Evolutionary conservation across 192 early-diverging fungal genomes (phyloP), one percentile per base, ranked within the genome.

Genomic region (Podila epicladia): DNA sequence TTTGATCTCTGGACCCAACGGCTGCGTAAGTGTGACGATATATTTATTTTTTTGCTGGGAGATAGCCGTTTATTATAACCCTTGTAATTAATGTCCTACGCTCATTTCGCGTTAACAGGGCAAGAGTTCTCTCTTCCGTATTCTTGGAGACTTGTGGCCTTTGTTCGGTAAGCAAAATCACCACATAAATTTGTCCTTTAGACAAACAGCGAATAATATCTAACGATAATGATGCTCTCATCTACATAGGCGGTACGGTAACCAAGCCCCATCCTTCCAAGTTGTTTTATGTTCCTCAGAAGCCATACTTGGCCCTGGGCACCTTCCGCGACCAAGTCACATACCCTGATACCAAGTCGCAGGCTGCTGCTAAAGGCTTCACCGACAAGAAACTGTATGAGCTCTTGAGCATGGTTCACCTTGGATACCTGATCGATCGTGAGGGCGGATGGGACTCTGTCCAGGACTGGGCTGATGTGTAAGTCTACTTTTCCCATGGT

Each of bases 241-340:
- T 45, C 41, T 45, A 17, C 15, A 17, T 71, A 75, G 87, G 86
- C 74, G 88, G 88, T 24, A 86, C 74, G 31, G 79, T 89, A 17
- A 88, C 87, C 4, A 90, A 90, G 58, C 90, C 90, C 19, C 70
- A 83, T 13, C 73, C 88, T 31, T 85, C 84, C 20, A 89, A 89
- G 73, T 85, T 96, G 53, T 94, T 96, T 63, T 96, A 96, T 82
- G 92, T 96, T 6, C 95, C 95, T n/a, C 95, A 96, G 70, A 92
- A 93, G 53, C 95, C 95, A 9, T 96, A 96, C 73, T 82, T 96
- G 51, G 87, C 93, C 22, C 51, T 93, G 38, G 93, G 95, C 11
- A 95, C 91, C 3, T 86, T 96, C 73, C 85, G 95, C 41, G 94
- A 95, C 79, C 93, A 95, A 65, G 85, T 96, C 12, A 96, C 94